Conservation (phyloP, 495 filamentous ascomycete species). For the Penicillium subrubescens region DNA sequence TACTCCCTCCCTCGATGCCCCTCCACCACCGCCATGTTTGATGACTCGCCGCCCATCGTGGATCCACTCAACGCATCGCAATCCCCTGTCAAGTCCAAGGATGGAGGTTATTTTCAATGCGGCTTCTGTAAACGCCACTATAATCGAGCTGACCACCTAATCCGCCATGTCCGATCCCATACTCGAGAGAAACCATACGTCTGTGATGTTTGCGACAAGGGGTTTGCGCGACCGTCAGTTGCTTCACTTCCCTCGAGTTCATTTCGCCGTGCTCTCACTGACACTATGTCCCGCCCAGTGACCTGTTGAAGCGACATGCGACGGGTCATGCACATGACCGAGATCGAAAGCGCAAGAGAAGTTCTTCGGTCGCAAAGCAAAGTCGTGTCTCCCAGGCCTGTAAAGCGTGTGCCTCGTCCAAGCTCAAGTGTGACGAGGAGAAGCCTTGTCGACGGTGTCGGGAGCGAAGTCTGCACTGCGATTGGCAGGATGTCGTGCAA, state of each 20-base stretch:
- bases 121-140: conserved; percentile 56
- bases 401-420: conserved; percentile 52
- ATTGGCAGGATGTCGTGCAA: conserved; percentile 38
- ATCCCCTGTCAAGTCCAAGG: conserved; percentile 25
- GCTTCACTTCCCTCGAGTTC: background rate
- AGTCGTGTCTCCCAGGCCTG: conserved; percentile 59
- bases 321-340: conserved; percentile 51
- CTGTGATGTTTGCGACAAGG: conserved; percentile 53
- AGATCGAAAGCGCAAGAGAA: conserved; percentile 46
- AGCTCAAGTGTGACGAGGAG: conserved; percentile 57
- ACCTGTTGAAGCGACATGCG: conserved; percentile 57
- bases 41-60: conserved; percentile 13
- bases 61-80: conserved; percentile 8
- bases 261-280: background rate
- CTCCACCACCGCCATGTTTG: conserved; percentile 20
- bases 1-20: background rate
- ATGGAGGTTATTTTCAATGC: conserved; percentile 51
- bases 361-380: conserved; percentile 44
- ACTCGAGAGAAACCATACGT: conserved; percentile 58
- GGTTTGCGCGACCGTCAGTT: conserved; percentile 52
- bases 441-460: conserved; percentile 52
- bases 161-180: conserved; percentile 60
- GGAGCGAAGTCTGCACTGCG: conserved; percentile 47
- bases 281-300: conserved; percentile 25
- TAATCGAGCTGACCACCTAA: conserved; percentile 58